Percentiles rank a stretch among this genome's conserved stretches.
Evolutionary conservation across 768 basidiomycete species (phyloP).

Genomic region (Kondoa subrosea): DNA sequence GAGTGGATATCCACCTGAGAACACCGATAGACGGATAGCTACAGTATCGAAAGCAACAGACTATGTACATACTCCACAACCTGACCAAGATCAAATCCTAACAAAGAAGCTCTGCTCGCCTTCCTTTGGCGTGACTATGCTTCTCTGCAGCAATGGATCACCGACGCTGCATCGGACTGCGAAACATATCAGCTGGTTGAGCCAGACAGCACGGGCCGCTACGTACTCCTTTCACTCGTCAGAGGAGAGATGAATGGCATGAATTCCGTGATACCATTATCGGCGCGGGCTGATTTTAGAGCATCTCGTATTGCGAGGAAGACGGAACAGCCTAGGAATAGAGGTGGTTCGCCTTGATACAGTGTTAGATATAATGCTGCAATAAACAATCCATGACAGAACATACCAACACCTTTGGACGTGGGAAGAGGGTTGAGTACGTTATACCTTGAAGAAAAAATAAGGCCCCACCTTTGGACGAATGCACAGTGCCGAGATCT

Average conservation of each 20-base stretch:
- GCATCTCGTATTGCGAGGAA: constrained; percentile 26
- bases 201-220: neutral
- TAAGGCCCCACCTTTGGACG: constrained; percentile 15
- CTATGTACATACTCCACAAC: neutral
- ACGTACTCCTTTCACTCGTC: constrained; percentile 24
- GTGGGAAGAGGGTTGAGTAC: too few species aligned
- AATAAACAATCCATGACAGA: too few species aligned
- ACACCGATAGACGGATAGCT: neutral
- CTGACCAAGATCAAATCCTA: constrained; percentile 15
- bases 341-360: constrained; percentile 23
- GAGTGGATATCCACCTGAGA: too few species aligned
- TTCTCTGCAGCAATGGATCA: constrained; percentile 16
- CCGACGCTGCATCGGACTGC: constrained; percentile 21
- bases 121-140: constrained; percentile 20
- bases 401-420: too few species aligned
- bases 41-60: neutral
- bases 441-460: too few species aligned
- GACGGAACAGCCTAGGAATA: constrained; percentile 25
- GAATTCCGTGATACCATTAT: constrained; percentile 20
- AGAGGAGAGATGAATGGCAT: constrained; percentile 21
- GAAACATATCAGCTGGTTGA: neutral
- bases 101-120: constrained; percentile 28
- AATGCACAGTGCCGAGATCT: constrained; percentile 14
- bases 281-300: constrained; percentile 23
- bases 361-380: too few species aligned